A percentile compares a stretch with the other conserved stretches of the same genome.
Evolutionary conservation across 495 filamentous ascomycete genomes (phyloP).

Genomic region (Hypomontagnella monticulosa): DNA sequence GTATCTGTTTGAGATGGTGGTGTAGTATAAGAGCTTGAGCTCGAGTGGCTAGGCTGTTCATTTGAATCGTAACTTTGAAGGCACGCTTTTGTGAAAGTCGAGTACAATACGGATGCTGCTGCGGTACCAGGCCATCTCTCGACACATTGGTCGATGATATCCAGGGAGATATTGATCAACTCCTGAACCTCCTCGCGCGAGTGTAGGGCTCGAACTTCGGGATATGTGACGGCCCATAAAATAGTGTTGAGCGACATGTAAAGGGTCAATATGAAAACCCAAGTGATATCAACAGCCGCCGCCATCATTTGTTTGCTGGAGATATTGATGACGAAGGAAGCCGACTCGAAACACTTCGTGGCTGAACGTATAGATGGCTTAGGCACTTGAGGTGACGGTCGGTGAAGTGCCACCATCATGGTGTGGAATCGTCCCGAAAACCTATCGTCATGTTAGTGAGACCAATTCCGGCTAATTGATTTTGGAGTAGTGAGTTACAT

Average conservation of each 20-base stretch:
- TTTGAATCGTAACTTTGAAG: conserved; percentile 80
- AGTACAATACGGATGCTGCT: conserved; percentile 82
- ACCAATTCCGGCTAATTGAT: neutral
- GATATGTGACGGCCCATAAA: conserved; percentile 82
- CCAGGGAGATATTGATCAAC: conserved; percentile 74
- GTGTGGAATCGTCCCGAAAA: conserved; percentile 81
- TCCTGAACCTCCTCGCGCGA: conserved; percentile 74
- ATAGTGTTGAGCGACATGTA: conserved; percentile 89
- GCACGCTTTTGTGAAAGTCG: conserved; percentile 80
- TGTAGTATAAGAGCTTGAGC: conserved; percentile 69
- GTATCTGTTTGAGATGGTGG: conserved; percentile 62
- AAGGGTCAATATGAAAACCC: conserved; percentile 86
- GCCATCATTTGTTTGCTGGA: conserved; percentile 78
- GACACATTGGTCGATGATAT: conserved; percentile 76
- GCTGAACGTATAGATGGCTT: conserved; percentile 80
- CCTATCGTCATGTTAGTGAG: conserved; percentile 57
- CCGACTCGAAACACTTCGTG: conserved; percentile 80
- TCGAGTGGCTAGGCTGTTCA: conserved; percentile 59
- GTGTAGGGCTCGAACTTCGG: conserved; percentile 77
- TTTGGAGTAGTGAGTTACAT: conserved; percentile 27
- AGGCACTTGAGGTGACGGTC: conserved; percentile 90
- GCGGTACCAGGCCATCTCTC: conserved; percentile 89
- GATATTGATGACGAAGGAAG: conserved; percentile 78
- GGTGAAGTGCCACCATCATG: conserved; percentile 83
- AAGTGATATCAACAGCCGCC: conserved; percentile 82